Evolutionary conservation across 345 rosid genomes (phyloP).

Genomic region (Hibiscus tridactylites): DNA sequence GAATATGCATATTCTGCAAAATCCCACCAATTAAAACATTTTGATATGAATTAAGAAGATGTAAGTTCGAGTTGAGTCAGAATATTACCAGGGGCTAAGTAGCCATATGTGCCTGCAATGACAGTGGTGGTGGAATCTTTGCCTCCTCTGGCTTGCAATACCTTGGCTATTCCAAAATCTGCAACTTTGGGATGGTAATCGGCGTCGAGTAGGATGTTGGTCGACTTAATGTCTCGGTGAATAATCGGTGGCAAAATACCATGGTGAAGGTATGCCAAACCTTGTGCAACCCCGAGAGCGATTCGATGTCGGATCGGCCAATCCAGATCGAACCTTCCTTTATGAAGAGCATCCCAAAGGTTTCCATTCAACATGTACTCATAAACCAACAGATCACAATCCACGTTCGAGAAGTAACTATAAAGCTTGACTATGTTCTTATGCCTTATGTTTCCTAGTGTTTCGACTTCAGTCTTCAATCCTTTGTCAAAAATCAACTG

Average conservation of each 20-base stretch:
- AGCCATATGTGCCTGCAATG: conserved; percentile 86
- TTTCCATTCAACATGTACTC: conserved; percentile 93
- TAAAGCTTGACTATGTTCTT: conserved; percentile 82
- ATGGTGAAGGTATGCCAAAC: conserved; percentile 86
- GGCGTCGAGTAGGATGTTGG: conserved; percentile 74
- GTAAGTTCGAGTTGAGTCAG: conserved; percentile 1
- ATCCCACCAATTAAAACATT: not conserved
- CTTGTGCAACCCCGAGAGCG: conserved; percentile 88
- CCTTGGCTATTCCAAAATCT: conserved; percentile 94
- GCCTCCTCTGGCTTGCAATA: conserved; percentile 68
- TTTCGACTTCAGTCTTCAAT: conserved; percentile 79
- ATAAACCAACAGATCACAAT: conserved; percentile 64
- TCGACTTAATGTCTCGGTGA: conserved; percentile 88
- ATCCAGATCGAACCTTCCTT: conserved; percentile 43
- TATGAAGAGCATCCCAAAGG: conserved; percentile 83
- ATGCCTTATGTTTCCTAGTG: conserved; percentile 76
- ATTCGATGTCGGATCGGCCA: conserved; percentile 92
- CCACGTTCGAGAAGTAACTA: conserved; percentile 65
- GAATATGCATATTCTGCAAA: conserved; percentile 81
- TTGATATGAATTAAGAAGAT: not conserved
- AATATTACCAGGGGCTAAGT: conserved; percentile 74
- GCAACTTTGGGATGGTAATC: conserved; percentile 82
- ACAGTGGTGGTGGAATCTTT: conserved; percentile 82
- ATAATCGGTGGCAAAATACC: conserved; percentile 66
- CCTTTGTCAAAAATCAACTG: conserved; percentile 41